These are phyloP conservation scores for Kickxella alabastrina DNA, from an alignment of 192 early-diverging fungal genomes.

Conservation along the genomic window DNA sequence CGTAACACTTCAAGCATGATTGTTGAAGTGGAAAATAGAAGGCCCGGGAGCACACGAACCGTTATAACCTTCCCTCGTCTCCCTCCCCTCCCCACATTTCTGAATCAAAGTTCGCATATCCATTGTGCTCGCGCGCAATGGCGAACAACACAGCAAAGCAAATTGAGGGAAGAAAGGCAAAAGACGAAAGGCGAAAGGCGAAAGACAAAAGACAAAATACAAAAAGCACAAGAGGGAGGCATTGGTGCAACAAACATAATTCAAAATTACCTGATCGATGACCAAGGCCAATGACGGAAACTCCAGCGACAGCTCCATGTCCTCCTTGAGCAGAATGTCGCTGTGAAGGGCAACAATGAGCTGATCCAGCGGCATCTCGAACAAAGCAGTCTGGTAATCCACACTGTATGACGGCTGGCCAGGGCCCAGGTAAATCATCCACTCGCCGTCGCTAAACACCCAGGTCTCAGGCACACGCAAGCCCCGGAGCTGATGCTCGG, in stretches of 20 bases:
- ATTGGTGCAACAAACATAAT: too few relatives aligned
- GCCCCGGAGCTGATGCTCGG: too few relatives aligned
- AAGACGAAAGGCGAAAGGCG: too few relatives aligned
- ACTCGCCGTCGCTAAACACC: slow-evolving; percentile 40
- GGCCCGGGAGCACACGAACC: not conserved
- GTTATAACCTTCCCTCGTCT: not conserved
- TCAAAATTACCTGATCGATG: slow-evolving; percentile 41
- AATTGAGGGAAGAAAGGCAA: too few relatives aligned
- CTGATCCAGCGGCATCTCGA: slow-evolving; percentile 25
- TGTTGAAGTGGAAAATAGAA: not conserved
- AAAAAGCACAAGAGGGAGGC: too few relatives aligned
- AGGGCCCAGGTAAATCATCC: slow-evolving; percentile 43
- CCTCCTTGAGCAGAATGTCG: slow-evolving; percentile 24
- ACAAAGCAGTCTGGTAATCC: slow-evolving; percentile 22
- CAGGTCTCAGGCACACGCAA: slow-evolving; percentile 25
- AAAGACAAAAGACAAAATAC: not conserved
- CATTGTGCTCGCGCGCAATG: too few relatives aligned
- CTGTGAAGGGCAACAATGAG: slow-evolving; percentile 31
- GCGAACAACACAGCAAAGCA: too few relatives aligned
- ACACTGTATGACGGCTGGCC: slow-evolving; percentile 21
- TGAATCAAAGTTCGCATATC: not conserved
- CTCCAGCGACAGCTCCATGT: slow-evolving; percentile 37
- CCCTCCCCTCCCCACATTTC: not conserved
- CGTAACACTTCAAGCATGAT: too few relatives aligned
- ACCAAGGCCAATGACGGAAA: slow-evolving; percentile 37